Conservation (phyloP, 208 protist genomes). For the Phytomonas sp. region DNA sequence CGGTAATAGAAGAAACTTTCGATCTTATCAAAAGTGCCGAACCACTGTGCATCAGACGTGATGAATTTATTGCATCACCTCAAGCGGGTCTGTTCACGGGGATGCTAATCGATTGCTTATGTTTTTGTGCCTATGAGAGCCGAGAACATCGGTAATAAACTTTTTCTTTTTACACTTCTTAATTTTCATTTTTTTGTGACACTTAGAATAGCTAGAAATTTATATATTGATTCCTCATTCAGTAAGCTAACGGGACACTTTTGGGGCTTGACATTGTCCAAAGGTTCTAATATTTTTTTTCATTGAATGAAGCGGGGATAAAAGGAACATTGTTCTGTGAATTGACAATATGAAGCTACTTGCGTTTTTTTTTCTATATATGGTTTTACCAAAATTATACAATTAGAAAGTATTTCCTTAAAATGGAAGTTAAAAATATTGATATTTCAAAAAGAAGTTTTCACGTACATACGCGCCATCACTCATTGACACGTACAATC, state of each 20-base stretch:
- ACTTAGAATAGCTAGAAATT: neutral
- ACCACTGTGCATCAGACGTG: constrained; percentile 71
- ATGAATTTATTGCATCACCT: constrained; percentile 73
- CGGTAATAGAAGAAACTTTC: constrained; percentile 86
- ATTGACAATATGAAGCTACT: neutral
- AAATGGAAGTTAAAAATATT: constrained; percentile 5
- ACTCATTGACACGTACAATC: neutral
- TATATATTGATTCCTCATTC: neutral
- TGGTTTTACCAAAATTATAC: neutral
- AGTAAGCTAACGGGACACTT: neutral
- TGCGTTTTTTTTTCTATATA: neutral
- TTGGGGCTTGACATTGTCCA: neutral
- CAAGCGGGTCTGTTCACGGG: constrained; percentile 78
- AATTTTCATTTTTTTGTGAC: neutral
- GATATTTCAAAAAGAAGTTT: neutral
- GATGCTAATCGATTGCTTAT: constrained; percentile 85
- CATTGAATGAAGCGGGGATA: neutral
- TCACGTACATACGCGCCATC: neutral
- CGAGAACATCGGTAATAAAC: constrained; percentile 34
- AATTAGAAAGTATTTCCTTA: neutral
- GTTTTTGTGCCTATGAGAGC: constrained; percentile 88
- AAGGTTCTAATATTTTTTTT: neutral
- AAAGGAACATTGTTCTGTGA: neutral
- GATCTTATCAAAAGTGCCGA: constrained; percentile 80
- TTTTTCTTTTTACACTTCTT: neutral